Percentiles rank a stretch among this genome's conserved stretches.
phyloP scores from a whole-genome alignment of 257 asterid genomes.

The Salvia miltiorrhiza region DNA sequence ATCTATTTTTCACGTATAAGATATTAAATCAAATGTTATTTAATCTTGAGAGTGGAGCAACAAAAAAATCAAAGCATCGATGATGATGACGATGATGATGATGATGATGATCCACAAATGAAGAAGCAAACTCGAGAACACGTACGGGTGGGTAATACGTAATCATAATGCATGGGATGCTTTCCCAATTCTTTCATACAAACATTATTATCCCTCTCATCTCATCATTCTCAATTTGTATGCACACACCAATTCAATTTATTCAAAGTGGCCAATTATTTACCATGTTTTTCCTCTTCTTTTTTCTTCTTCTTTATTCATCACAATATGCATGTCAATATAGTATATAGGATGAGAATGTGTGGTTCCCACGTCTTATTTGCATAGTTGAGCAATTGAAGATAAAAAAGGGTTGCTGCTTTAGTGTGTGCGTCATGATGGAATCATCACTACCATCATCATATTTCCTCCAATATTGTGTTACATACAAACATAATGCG shows the following conservation, averaged over 20 bases:
- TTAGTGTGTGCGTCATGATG: constrained; percentile 50
- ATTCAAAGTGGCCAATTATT: constrained; percentile 24
- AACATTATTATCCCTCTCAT: neutral
- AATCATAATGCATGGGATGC: constrained; percentile 59
- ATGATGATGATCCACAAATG: constrained; percentile 8
- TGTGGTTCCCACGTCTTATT: constrained; percentile 28
- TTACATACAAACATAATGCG: constrained; percentile 30
- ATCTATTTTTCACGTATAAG: too few species aligned
- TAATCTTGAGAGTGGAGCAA: neutral
- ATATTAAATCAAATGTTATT: too few species aligned
- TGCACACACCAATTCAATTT: constrained; percentile 15
- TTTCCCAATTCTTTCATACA: constrained; percentile 3
- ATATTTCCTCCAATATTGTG: constrained; percentile 12
- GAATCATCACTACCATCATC: constrained; percentile 61
- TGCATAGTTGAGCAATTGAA: constrained; percentile 2
- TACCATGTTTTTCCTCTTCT: constrained; percentile 14
- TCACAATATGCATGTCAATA: constrained; percentile 17
- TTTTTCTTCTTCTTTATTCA: neutral
- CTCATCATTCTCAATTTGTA: constrained; percentile 24
- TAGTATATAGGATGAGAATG: neutral
- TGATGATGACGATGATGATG: too few species aligned
- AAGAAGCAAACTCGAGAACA: constrained; percentile 31
- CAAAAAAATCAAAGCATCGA: constrained; percentile 10
- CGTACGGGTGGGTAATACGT: constrained; percentile 33
- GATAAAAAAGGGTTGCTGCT: constrained; percentile 20